Percentiles rank a stretch among this genome's conserved stretches.
These are phyloP conservation scores for Acarospora socialis DNA, from an alignment of 2,329 filamentous ascomycete species.

Conservation along the genomic window DNA sequence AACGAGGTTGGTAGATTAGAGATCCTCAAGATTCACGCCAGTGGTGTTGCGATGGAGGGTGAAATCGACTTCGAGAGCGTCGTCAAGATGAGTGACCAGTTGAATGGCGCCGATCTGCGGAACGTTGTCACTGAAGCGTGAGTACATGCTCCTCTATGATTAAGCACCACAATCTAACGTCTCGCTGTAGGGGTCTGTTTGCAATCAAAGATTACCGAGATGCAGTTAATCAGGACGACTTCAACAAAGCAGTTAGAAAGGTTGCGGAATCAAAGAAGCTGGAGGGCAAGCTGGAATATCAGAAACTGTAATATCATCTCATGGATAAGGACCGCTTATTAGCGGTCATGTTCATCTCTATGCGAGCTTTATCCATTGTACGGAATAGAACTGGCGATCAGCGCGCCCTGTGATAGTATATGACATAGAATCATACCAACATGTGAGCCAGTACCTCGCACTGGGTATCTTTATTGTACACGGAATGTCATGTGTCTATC, in stretches of 20 bases:
- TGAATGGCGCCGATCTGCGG: slow-evolving; percentile 92
- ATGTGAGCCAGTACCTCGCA: too few relatives aligned
- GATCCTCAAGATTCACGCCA: slow-evolving; percentile 94
- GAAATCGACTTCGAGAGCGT: slow-evolving; percentile 98
- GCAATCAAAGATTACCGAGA: slow-evolving; percentile 98
- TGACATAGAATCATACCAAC: too few relatives aligned
- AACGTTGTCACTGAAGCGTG: slow-evolving; percentile 98
- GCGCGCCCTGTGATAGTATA: too few relatives aligned
- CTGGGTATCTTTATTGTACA: too few relatives aligned
- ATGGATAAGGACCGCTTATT: too few relatives aligned
- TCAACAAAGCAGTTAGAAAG: slow-evolving; percentile 98
- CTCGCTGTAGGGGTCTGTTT: slow-evolving; percentile 58
- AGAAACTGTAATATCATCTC: slow-evolving; percentile 58
- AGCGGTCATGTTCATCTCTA: too few relatives aligned
- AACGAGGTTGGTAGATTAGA: slow-evolving; percentile 94
- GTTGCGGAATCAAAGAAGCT: slow-evolving; percentile 95
- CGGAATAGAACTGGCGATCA: too few relatives aligned
- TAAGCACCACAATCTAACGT: too few relatives aligned
- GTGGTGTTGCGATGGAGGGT: slow-evolving; percentile 73
- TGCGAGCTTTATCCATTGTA: too few relatives aligned
- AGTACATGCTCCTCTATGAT: slow-evolving; percentile 28
- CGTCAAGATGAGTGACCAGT: slow-evolving; percentile 97
- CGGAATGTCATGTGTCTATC: too few relatives aligned
- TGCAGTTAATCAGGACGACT: slow-evolving; percentile 92
- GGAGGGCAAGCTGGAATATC: slow-evolving; percentile 94